Conservation (phyloP, 139 green algal species). For the Micractinium conductrix region DNA sequence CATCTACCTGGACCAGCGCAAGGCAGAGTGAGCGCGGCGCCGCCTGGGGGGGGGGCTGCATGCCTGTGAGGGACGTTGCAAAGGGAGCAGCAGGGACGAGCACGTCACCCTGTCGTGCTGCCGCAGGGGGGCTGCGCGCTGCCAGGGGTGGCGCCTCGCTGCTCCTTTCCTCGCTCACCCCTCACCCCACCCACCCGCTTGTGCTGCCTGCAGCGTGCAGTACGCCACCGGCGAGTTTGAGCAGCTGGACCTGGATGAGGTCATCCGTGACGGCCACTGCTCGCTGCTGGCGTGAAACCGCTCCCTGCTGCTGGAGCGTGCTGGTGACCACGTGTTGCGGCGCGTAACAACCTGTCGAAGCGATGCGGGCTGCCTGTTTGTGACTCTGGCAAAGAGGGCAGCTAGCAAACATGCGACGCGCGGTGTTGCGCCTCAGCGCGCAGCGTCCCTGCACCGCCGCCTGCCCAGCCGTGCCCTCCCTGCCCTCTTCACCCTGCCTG, state of each 20-base stretch:
- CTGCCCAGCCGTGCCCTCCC: background rate
- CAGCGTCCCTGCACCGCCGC: background rate
- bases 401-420: background rate
- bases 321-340: background rate
- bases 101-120: background rate
- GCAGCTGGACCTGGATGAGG: constrained; percentile 85
- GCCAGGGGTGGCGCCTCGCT: background rate
- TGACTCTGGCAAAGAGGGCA: too few relatives aligned
- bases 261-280: constrained; percentile 86
- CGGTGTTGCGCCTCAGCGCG: too few relatives aligned
- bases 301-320: too few relatives aligned
- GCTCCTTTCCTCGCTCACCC: background rate
- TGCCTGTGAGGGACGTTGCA: background rate
- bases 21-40: constrained; percentile 14
- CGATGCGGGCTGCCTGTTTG: too few relatives aligned
- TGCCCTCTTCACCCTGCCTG: too few relatives aligned
- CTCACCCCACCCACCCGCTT: background rate
- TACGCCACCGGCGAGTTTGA: constrained; percentile 86
- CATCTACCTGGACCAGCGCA: constrained; percentile 12
- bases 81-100: background rate
- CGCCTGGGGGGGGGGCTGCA: background rate
- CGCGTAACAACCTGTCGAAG: background rate
- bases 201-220: constrained; percentile 65
- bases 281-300: constrained; percentile 51
- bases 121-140: background rate